Evolutionary conservation across 495 filamentous ascomycete genomes (phyloP).

Genomic region (Penicillium turbatum): DNA sequence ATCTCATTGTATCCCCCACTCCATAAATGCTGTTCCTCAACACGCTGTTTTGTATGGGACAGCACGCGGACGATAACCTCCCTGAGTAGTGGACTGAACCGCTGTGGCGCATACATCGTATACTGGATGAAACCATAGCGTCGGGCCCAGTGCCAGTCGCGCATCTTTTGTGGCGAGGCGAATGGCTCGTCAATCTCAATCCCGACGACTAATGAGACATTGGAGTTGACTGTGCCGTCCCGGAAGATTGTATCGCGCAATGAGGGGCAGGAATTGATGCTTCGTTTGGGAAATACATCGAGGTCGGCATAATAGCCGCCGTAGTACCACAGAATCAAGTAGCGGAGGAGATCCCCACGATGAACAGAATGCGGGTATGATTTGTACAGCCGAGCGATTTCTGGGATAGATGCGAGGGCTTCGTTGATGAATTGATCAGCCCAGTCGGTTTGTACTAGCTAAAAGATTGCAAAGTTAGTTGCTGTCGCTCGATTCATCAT

Average conservation of each 20-base stretch:
- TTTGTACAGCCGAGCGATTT: conserved; percentile 26
- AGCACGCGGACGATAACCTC: conserved; percentile 36
- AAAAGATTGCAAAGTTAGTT: not conserved
- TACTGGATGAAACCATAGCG: conserved; percentile 41
- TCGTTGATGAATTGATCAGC: conserved; percentile 30
- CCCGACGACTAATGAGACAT: conserved; percentile 38
- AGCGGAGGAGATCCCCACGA: conserved; percentile 47
- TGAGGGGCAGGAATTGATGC: conserved; percentile 32
- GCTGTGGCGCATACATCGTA: conserved; percentile 36
- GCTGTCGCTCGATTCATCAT: not conserved
- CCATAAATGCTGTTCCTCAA: conserved; percentile 15
- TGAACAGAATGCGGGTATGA: conserved; percentile 38
- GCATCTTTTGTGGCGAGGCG: conserved; percentile 32
- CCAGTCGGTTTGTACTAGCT: conserved; percentile 30
- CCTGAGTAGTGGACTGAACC: conserved; percentile 38
- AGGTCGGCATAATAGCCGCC: conserved; percentile 52
- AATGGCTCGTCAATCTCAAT: conserved; percentile 43
- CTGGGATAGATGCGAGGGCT: conserved; percentile 27
- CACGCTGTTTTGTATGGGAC: conserved; percentile 33
- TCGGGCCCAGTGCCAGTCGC: conserved; percentile 40
- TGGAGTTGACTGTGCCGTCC: conserved; percentile 4
- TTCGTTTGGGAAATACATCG: conserved; percentile 34
- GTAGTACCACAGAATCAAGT: conserved; percentile 44
- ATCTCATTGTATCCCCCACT: conserved; percentile 25
- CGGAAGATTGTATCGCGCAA: conserved; percentile 21